phyloP scores from a whole-genome alignment of 768 basidiomycete genomes.

The Dioszegia hungarica region DNA sequence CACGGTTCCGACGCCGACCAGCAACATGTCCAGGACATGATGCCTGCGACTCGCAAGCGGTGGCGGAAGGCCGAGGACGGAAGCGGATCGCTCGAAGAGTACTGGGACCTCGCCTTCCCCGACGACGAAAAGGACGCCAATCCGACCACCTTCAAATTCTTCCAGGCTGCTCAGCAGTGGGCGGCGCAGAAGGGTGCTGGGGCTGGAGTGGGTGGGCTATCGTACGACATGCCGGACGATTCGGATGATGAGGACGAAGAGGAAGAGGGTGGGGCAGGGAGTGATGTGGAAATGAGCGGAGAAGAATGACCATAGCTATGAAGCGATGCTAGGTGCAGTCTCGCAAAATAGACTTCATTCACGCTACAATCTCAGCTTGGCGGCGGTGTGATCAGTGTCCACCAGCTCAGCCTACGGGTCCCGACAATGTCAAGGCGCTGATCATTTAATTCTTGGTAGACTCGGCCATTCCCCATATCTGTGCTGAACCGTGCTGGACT shows the following conservation, averaged over 20 bases:
- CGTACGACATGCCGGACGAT: slow-evolving; percentile 39
- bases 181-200: slow-evolving; percentile 35
- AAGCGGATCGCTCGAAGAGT: slow-evolving; percentile 73
- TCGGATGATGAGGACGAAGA: slow-evolving; percentile 40
- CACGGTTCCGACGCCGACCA: slow-evolving; percentile 70
- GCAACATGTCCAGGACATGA: slow-evolving; percentile 80
- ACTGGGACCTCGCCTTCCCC: slow-evolving; percentile 91
- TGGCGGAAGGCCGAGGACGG: slow-evolving; percentile 80
- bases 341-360: no score
- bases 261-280: slow-evolving; percentile 12
- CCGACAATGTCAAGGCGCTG: no score
- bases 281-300: slow-evolving; percentile 7
- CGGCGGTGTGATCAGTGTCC: no score
- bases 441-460: no score
- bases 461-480: no score
- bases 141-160: slow-evolving; percentile 88
- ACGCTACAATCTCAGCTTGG: no score
- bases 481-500: no score
- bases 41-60: slow-evolving; percentile 83
- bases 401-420: no score
- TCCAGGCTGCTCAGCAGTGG: slow-evolving; percentile 94
- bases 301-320: slow-evolving; percentile 1
- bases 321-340: no score
- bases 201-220: slow-evolving; percentile 29
- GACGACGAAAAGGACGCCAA: slow-evolving; percentile 94